Evolutionary conservation across 345 rosid genomes (phyloP), one percentile per base, ranked within the genome.

Genomic region (Gossypium sturtianum): DNA sequence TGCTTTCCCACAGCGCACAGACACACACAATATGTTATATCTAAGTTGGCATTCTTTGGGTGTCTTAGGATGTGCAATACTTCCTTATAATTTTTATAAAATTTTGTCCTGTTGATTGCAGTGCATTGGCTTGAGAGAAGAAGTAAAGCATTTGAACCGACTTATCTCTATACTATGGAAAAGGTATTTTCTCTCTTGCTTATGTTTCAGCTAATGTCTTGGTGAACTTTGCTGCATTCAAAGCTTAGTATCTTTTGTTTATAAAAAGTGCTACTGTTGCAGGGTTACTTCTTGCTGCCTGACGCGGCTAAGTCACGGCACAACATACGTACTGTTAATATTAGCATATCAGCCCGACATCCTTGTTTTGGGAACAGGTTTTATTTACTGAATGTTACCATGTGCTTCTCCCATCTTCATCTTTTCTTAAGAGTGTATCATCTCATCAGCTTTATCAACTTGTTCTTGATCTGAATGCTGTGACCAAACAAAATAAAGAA

Each of bases 321-420:
- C 87, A 89, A 90, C 74, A 90, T 96, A 76, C 86, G 71, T 51
- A 96, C 99, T 66, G 82, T 83, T 60, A 96, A 96, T 82, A 83
- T 93, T 69, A 93, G 92, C 86, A 86, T 96, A 85, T 89, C 97
- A 52, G 96, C 97, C 81, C 86, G 88, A 62, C 94, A 96, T 87
- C 84, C 97, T 68, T 96, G 97, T 88, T 96, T 96, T 83, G 99
- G 98, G 25, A 96, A 96, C 94, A 93, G 99, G 98, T 96, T 66
- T 80, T 34, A 62, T 76, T 9, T 70, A 34, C 73, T 72, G 38
- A 73, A 20, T 44, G 20, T 43, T 68, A 69, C 72, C 2, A 60
- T 22, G 29, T 45, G 27, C 27, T 19, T 9, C 47, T 52, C 25
- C 73, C 23, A n/a, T 52, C 34, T 70, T 70, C 61, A 29, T 70